Evolutionary conservation across 495 filamentous ascomycete species (phyloP), one percentile per base, ranked within the genome.

Genomic region (Trichoderma virens): DNA sequence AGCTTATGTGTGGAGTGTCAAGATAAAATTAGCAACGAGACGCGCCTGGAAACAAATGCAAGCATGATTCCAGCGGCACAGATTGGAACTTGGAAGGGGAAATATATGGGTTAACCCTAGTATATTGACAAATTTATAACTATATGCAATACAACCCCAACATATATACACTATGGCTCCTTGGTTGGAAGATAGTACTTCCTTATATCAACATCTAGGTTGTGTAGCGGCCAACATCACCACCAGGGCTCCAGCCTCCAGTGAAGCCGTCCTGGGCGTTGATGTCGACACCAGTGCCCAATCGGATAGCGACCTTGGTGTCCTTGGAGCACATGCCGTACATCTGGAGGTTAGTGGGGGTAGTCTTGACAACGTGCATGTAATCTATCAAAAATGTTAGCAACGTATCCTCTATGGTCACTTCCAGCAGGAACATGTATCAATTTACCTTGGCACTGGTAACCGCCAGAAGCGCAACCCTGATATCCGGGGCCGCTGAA

Each of bases 161-260:
- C 11, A 45, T 45, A 16, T 45, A 45, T 9, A 30, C 8, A 56
- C 14, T 56, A 56, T 27, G 14, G 2, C 30, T 16, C 5, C 16
- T 16, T 5, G 2, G 14, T 30, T 20, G 0, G 14, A 31, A 7
- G 14, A 30, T 13, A 56, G 6, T 7, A 6, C 18, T 4, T 30
- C 23, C 3, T 13, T 13, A 13, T 56, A 9, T 56, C 51, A 14
- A 56, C 23, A 8, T 30, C 11, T 56, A 56, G 25, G 51, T n/a
- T 3, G 67, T 72, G 38, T 74, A 72, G 34, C 70, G 69, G n/a
- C 65, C 80, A 68, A 83, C 70, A 56, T 82, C 75, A 30, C 76
- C 79, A 38, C 81, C 81, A 45, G 43, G 43, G 11, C 61, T 39
- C 80, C 81, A 83, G 31, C 80, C 77, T 41, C 82, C 80, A 5